Conservation (phyloP, 345 rosid species). For the Murraya paniculata region DNA sequence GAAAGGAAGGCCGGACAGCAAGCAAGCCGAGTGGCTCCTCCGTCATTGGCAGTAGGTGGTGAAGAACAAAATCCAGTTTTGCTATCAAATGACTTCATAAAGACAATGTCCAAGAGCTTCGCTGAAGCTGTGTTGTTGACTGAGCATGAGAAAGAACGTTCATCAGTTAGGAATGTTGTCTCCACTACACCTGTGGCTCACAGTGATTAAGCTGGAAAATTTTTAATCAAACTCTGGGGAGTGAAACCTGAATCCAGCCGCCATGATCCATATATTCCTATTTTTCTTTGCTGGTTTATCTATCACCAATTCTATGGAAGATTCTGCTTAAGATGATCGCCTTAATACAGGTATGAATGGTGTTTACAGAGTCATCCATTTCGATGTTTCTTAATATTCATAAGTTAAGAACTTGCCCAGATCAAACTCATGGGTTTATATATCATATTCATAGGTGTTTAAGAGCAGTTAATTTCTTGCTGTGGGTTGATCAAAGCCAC, state of each 20-base stretch:
- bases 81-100: slow-evolving; percentile 32
- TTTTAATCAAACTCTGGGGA: background rate
- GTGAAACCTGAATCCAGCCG: slow-evolving; percentile 5
- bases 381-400: slow-evolving; percentile 12
- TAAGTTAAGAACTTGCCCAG: too few relatives aligned
- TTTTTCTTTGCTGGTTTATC: background rate
- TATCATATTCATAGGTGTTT: background rate
- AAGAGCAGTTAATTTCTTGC: background rate
- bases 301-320: background rate
- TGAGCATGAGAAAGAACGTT: slow-evolving; percentile 11
- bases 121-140: slow-evolving; percentile 50
- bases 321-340: slow-evolving; percentile 5
- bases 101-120: slow-evolving; percentile 57
- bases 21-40: slow-evolving; percentile 25
- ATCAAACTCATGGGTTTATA: background rate
- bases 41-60: slow-evolving; percentile 13
- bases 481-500: background rate
- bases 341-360: background rate
- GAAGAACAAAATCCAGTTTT: slow-evolving; percentile 21
- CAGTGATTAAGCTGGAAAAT: slow-evolving; percentile 9
- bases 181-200: background rate
- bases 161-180: slow-evolving; percentile 2
- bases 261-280: background rate
- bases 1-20: slow-evolving; percentile 60
- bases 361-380: background rate